Evolutionary conservation across 352 stramenopile genomes (phyloP), one percentile per base, ranked within the genome.

Genomic region (Phytopythium oedochilum): DNA sequence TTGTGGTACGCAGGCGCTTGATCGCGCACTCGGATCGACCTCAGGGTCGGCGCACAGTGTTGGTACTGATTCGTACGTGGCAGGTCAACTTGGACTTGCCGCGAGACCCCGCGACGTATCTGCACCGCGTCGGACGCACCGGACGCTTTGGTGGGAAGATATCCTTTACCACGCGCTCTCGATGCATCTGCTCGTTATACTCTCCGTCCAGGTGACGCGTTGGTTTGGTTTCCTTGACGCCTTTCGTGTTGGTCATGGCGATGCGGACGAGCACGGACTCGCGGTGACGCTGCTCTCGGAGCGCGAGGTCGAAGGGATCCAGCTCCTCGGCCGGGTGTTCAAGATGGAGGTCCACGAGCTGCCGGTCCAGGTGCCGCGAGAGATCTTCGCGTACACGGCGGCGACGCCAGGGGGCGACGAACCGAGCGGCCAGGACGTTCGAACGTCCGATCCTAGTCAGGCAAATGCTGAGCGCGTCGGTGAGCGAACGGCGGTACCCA

Each of bases 81-180:
- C 49, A 81, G 71, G 56, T 90, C 32, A 92, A 91, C 48, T 42
- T 91, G 47, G 83, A 92, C 56, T 53, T 92, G 14, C 83, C 83
- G 6, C 63, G 71, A 15, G 83, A 92, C 31, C 80, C 80, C 20
- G 80, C 78, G 34, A 92, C 83, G 50, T 91, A 92, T 56, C 66
- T 92, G 45, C 83, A 92, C 54, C 78, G 83, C 26, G 78, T 92
- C 34, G 83, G 83, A 29, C 75, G 83, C 29, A 86, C 76, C 5
- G 83, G 83, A 2, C 80, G 83, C 44, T 92, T 91, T 62, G 83
- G 83, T 25, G 78, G 76, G 51, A 83, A 83, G 48, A 84, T 84
- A 84, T 80, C 72, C 70, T 76, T 75, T 59, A 45, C 23, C 20
- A 29, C 10, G 39, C 39, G 3, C 6, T 25, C 0, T 8, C 28